A percentile compares a stretch with the other conserved stretches of the same genome.
Conservation (phyloP, 371 early-diverging fungal genomes). For the Mortierella sp. region DNA sequence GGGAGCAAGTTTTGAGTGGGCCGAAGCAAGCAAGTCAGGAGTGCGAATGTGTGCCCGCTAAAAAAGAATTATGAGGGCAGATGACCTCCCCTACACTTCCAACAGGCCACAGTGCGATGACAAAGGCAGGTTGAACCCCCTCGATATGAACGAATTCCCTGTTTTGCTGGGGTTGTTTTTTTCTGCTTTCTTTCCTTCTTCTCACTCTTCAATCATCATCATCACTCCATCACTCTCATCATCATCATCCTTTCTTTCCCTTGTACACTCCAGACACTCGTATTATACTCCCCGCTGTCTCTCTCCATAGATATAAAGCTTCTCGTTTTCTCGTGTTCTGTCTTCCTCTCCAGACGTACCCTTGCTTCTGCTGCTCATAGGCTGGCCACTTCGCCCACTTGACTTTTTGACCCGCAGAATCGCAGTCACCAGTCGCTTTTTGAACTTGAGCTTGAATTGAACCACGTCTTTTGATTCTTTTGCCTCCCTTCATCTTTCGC, state of each 20-base stretch:
- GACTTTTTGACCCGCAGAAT: background rate
- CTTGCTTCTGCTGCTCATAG: too few relatives aligned
- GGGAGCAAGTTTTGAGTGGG: too few relatives aligned
- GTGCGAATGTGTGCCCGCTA: too few relatives aligned
- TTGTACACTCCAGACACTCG: background rate
- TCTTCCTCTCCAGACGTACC: too few relatives aligned
- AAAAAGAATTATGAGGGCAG: too few relatives aligned
- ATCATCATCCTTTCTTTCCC: background rate
- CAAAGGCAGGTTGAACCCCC: background rate
- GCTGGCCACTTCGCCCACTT: conserved; percentile 1
- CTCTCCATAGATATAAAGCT: too few relatives aligned
- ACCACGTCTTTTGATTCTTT: background rate
- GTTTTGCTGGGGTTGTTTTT: background rate
- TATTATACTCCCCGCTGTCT: background rate
- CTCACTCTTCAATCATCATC: background rate
- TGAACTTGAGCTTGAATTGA: background rate
- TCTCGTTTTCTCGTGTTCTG: too few relatives aligned
- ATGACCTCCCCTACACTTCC: too few relatives aligned
- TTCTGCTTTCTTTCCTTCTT: background rate
- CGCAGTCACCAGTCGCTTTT: background rate
- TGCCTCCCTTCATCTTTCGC: background rate
- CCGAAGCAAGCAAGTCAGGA: too few relatives aligned
- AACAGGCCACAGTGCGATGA: background rate
- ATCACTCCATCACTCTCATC: background rate
- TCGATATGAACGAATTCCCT: too few relatives aligned